phyloP scores from a whole-genome alignment of 2,329 filamentous ascomycete genomes.

The Fusarium sp. region DNA sequence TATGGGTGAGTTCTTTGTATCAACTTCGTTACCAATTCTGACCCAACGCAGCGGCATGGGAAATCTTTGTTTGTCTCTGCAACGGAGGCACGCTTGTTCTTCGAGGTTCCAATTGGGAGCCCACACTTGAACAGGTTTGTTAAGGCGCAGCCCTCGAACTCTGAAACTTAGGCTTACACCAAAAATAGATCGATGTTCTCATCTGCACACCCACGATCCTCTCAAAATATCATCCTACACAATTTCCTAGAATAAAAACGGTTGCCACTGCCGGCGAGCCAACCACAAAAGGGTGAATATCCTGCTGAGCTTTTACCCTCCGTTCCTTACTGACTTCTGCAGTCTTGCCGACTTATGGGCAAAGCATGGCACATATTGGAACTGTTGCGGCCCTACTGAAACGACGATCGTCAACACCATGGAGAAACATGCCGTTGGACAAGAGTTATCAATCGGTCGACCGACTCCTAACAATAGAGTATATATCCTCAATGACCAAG shows the following conservation, averaged over 20 bases:
- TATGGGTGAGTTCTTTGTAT: conserved; percentile 61
- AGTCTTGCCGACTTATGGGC: conserved; percentile 68
- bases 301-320: not conserved
- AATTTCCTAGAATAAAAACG: conserved; percentile 63
- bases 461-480: conserved; percentile 61
- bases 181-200: conserved; percentile 59
- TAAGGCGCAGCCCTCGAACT: not conserved
- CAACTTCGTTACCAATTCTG: conserved; percentile 6
- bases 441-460: conserved; percentile 62
- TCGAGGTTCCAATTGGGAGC: conserved; percentile 61
- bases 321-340: conserved; percentile 14
- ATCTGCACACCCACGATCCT: conserved; percentile 67
- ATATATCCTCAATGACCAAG: conserved; percentile 62
- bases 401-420: conserved; percentile 70
- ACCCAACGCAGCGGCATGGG: conserved; percentile 63
- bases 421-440: conserved; percentile 59
- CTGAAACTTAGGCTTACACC: not conserved
- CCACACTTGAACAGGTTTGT: conserved; percentile 57
- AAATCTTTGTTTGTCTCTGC: conserved; percentile 66
- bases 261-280: conserved; percentile 68
- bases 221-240: conserved; percentile 58
- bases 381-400: conserved; percentile 70
- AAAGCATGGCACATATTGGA: conserved; percentile 60
- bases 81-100: conserved; percentile 68
- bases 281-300: conserved; percentile 55